These are phyloP conservation scores for Erodium texanum DNA, from an alignment of 441 rosid species.

Conservation along the genomic window DNA sequence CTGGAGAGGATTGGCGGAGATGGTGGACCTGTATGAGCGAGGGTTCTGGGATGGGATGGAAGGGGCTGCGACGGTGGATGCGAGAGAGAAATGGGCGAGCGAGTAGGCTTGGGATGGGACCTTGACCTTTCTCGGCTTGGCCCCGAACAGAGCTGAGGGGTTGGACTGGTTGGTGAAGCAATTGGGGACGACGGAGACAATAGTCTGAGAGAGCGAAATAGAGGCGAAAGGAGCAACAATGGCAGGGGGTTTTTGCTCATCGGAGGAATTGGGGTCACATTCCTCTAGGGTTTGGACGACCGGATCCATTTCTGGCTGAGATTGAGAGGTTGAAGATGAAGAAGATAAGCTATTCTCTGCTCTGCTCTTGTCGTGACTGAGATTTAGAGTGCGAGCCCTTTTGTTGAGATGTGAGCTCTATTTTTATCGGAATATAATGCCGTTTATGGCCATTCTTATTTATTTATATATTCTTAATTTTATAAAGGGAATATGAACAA, in stretches of 20 bases:
- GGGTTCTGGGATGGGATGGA: no score
- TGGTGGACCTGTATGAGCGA: conserved; percentile 59
- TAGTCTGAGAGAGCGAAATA: conserved; percentile 42
- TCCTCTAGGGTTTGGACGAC: conserved; percentile 20
- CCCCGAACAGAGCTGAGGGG: no score
- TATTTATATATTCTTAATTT: no score
- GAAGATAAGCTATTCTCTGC: not conserved
- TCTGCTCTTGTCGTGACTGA: no score
- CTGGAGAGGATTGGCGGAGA: conserved; percentile 59
- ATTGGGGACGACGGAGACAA: conserved; percentile 16
- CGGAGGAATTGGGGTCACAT: conserved; percentile 29
- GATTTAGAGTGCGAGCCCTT: no score
- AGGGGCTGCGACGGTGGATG: conserved; percentile 18
- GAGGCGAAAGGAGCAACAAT: conserved; percentile 48
- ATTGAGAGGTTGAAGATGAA: not conserved
- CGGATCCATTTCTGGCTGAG: conserved; percentile 32
- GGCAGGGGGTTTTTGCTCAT: not conserved
- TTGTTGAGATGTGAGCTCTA: no score
- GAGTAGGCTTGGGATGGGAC: conserved; percentile 63
- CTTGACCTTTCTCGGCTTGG: no score
- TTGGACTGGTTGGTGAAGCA: no score
- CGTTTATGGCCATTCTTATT: no score
- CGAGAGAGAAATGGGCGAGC: conserved; percentile 44
- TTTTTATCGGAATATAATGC: no score
- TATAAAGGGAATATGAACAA: no score